Evolutionary conservation across 2,329 filamentous ascomycete genomes (phyloP).

Genomic region (Dactylellina leptospora): DNA sequence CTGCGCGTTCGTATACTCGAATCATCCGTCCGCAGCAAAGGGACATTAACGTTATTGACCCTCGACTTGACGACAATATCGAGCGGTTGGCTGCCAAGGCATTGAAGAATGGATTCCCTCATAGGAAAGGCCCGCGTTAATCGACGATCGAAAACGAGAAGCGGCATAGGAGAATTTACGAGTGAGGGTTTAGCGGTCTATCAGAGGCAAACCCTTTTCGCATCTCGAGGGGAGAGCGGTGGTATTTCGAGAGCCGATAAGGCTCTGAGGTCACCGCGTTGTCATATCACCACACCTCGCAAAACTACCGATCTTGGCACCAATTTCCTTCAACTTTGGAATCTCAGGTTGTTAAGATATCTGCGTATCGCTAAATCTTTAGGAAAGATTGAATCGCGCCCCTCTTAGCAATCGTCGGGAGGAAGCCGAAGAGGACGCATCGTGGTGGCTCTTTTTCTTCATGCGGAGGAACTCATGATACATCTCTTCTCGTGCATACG

Average conservation of each 20-base stretch:
- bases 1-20: no score
- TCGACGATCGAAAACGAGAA: not conserved
- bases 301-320: constrained; percentile 36
- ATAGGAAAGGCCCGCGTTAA: not conserved
- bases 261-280: constrained; percentile 47
- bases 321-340: not conserved
- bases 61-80: not conserved
- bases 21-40: no score
- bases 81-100: no score
- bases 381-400: no score
- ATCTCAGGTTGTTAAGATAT: no score
- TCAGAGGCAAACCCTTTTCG: constrained; percentile 17
- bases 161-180: not conserved
- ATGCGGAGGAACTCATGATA: constrained; percentile 33
- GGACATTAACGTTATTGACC: no score
- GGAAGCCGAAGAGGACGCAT: no score
- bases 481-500: constrained; percentile 7
- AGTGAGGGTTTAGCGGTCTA: not conserved
- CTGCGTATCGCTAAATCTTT: no score
- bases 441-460: no score
- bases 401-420: no score
- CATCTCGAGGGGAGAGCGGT: not conserved
- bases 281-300: constrained; percentile 34
- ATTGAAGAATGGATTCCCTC: no score
- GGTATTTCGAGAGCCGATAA: constrained; percentile 11